phyloP scores from a whole-genome alignment of 345 rosid genomes.

The Capsella bursapastoris region DNA sequence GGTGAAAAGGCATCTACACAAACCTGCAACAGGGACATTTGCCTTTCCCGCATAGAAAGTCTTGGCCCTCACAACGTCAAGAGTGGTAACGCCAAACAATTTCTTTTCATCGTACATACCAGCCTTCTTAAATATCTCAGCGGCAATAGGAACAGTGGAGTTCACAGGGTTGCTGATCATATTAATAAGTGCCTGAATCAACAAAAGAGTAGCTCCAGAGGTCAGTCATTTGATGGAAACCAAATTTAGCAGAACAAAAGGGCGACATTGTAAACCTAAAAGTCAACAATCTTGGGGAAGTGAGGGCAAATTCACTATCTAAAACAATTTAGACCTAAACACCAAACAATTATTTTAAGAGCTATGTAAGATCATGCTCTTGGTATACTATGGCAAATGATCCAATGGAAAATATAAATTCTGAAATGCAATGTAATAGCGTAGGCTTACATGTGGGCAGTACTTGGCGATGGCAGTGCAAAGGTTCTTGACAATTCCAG shows the following conservation, averaged over 20 bases:
- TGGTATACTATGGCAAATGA: neutral
- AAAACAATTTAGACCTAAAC: neutral
- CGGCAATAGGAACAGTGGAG: slow-evolving; percentile 82
- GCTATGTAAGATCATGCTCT: neutral
- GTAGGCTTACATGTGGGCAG: slow-evolving; percentile 56
- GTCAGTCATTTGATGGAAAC: neutral
- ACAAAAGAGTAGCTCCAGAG: neutral
- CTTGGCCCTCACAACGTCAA: slow-evolving; percentile 77
- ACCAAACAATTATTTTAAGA: neutral
- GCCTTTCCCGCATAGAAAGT: slow-evolving; percentile 82
- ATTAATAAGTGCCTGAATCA: slow-evolving; percentile 61
- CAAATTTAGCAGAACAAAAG: neutral
- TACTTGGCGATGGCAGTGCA: slow-evolving; percentile 62
- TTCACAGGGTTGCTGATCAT: slow-evolving; percentile 82
- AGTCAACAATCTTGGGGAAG: neutral
- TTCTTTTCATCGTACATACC: slow-evolving; percentile 72
- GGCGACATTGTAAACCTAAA: neutral
- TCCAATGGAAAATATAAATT: neutral
- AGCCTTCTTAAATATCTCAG: slow-evolving; percentile 77
- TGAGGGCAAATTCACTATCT: neutral
- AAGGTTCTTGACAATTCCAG: slow-evolving; percentile 55
- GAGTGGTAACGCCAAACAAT: slow-evolving; percentile 75
- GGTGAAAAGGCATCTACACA: neutral
- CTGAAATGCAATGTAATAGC: neutral
- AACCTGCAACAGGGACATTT: slow-evolving; percentile 41